Base-by-base conservation (phyloP, 2,329 filamentous ascomycete genomes). In the Phialemonium atrogriseum region DNA sequence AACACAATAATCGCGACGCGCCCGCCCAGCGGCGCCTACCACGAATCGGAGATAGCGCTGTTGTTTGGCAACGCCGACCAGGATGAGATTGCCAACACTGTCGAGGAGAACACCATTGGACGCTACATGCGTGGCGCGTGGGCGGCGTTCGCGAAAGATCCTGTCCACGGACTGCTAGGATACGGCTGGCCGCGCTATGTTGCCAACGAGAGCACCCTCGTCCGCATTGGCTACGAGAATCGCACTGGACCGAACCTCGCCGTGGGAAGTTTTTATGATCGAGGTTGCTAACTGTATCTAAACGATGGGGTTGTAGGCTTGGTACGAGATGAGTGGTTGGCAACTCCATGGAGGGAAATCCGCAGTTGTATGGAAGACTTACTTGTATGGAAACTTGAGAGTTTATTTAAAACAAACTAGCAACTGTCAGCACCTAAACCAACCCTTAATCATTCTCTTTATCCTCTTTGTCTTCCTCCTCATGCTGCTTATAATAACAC, bases 1-100 rank as follows among this genome's bases (percentile, higher is more conserved):
- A 62, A 59, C 39, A 59, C 21, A 68, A 66, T 34, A 58, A 59
- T 2, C 50, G 59, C 0, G 47, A 69, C 11, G 64, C 59, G 32
- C 54, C 56, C 0, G 54, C 50, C 7, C 65, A 60, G 26, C 10
- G 60, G 62, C 4, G 60, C 63, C 1, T 70, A 68, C 38, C 66
- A 70, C 27, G 66, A 60, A 0, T 52, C 53, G 2, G 64, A 67
- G 16, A 29, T 66, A 24, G 54, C 62, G 32, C 64, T 66, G 54
- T 45, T 66, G 13, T 64, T 65, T 35, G 60, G 60, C 2, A 46
- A 46, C 1, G 32, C 36, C 1, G 35, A 43, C 0, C 55, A 65
- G 39, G 43, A 38, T 10, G 16, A 41, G 11, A 43, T 59, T 2
- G 56, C 54, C 2, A 34, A 31, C 11, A 27, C 26, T 10, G 12